These are phyloP conservation scores for Boeremia exigua DNA, from an alignment of 2,329 filamentous ascomycete genomes.

Conservation along the genomic window DNA sequence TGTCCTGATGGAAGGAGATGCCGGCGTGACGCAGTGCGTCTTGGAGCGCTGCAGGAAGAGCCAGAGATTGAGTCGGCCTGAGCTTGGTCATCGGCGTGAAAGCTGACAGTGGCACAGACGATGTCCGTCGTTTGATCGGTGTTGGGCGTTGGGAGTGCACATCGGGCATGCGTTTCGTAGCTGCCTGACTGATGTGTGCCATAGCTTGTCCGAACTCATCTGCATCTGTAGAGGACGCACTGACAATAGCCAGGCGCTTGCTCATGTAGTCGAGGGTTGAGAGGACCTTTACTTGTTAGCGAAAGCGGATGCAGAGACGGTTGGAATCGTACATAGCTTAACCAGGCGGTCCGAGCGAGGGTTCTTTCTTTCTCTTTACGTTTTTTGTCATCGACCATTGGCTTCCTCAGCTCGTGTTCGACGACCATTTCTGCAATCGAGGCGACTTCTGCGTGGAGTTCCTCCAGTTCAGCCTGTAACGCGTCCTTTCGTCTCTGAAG, in stretches of 20 bases:
- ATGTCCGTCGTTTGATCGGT: conserved; percentile 28
- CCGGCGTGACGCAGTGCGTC: conserved; percentile 44
- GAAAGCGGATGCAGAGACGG: background rate
- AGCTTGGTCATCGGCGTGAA: conserved; percentile 41
- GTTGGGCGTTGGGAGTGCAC: conserved; percentile 20
- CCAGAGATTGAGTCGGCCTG: conserved; percentile 33
- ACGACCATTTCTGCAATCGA: conserved; percentile 74
- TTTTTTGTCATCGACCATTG: conserved; percentile 57
- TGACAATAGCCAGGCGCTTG: conserved; percentile 41
- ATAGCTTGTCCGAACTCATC: conserved; percentile 43
- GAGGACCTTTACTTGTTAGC: conserved; percentile 38
- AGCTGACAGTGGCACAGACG: conserved; percentile 30
- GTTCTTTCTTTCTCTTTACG: conserved; percentile 44
- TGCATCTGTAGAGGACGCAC: conserved; percentile 28
- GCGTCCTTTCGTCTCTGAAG: conserved; percentile 59
- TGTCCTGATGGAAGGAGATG: conserved; percentile 40
- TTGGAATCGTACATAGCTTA: conserved; percentile 48
- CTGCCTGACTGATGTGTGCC: conserved; percentile 33
- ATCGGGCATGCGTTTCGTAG: conserved; percentile 34
- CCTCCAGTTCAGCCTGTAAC: conserved; percentile 70
- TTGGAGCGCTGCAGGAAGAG: conserved; percentile 41
- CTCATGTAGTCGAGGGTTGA: conserved; percentile 52
- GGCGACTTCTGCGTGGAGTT: conserved; percentile 71
- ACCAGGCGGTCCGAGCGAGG: conserved; percentile 49
- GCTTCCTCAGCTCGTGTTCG: conserved; percentile 70